Base-by-base conservation (phyloP, 176 grass and related monocot species). In the Dactylis glomerata region DNA sequence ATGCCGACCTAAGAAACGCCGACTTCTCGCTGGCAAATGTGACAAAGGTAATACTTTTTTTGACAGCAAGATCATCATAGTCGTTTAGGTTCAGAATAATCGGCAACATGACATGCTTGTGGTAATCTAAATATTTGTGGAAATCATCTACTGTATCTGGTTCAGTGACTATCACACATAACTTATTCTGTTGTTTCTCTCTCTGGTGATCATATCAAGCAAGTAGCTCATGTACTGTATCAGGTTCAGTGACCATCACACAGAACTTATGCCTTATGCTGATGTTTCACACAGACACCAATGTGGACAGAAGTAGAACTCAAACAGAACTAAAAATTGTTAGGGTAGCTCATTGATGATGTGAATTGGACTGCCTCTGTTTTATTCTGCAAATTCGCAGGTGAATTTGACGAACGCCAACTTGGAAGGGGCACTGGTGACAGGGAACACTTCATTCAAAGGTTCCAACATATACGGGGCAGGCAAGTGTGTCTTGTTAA, bases 1-100 rank as follows among this genome's bases (percentile, higher is more conserved):
- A 92, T 20, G 79, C 95, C 1, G 86, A 92, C 59, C 92, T 94
- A 28, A 84, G 95, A 90, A 76, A 84, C 19, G 84, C 84, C 0
- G 92, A 94, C 38, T 91, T 97, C 52, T 91, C 90, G 5, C 90
- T 94, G 65, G 90, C 88, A 52, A 97, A 94, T 77, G 79, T 92
- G 15, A 68, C 90, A 19, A 97, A 94, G 92, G 90, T 94, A 36
- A 5, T n/a, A n/a, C n/a, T n/a, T n/a, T n/a, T n/a, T n/a, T n/a
- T n/a, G n/a, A 62, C 5, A 16, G 14, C 14, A 32, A 64, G 11
- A 16, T 28, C n/a, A 49, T 30, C 66, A 15, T 9, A 56, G 2
- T 11, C 0, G 16, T 47, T 22, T 1, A 38, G 1, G 15, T 72
- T 72, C 8, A 14, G 22, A 10, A 37, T 27, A 33, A 30, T n/a